Conservation (phyloP, 495 filamentous ascomycete genomes). For the Trichoderma gamsii region DNA sequence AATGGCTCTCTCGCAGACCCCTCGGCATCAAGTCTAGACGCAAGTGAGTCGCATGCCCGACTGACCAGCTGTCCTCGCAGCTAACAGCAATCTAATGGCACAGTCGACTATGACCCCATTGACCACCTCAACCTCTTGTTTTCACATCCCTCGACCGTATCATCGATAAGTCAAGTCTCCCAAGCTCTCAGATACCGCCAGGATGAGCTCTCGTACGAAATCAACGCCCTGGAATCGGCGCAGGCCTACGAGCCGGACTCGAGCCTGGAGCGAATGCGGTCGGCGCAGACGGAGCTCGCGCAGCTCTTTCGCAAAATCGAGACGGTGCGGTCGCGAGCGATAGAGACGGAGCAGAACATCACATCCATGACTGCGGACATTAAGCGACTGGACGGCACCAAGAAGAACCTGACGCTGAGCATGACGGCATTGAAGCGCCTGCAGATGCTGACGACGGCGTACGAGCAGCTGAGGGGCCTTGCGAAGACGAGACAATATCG, state of each 20-base stretch:
- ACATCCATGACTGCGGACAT: constrained; percentile 99
- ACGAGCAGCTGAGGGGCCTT: constrained; percentile 85
- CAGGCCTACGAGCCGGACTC: constrained; percentile 84
- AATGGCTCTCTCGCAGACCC: not conserved
- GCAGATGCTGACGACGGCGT: constrained; percentile 98
- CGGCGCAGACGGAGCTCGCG: constrained; percentile 80
- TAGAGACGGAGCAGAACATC: constrained; percentile 90
- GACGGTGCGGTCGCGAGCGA: constrained; percentile 79
- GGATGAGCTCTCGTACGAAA: constrained; percentile 77
- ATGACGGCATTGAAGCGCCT: constrained; percentile 97
- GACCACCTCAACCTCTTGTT: constrained; percentile 92
- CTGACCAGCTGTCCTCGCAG: constrained; percentile 13
- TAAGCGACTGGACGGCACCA: constrained; percentile 93
- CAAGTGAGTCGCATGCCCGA: not conserved
- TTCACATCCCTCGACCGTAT: constrained; percentile 81
- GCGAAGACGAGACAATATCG: constrained; percentile 85
- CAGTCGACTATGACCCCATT: constrained; percentile 91
- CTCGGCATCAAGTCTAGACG: constrained; percentile 6
- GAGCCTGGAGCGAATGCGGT: constrained; percentile 81
- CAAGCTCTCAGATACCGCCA: constrained; percentile 67
- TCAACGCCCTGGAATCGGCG: constrained; percentile 65
- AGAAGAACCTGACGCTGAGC: constrained; percentile 89
- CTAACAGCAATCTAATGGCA: constrained; percentile 19
- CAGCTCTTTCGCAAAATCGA: constrained; percentile 94
- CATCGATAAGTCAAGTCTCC: constrained; percentile 66